Percentiles rank a stretch among this genome's conserved stretches.
These are phyloP conservation scores for Suillus tomentosus DNA, from an alignment of 768 basidiomycete genomes.

Conservation along the genomic window DNA sequence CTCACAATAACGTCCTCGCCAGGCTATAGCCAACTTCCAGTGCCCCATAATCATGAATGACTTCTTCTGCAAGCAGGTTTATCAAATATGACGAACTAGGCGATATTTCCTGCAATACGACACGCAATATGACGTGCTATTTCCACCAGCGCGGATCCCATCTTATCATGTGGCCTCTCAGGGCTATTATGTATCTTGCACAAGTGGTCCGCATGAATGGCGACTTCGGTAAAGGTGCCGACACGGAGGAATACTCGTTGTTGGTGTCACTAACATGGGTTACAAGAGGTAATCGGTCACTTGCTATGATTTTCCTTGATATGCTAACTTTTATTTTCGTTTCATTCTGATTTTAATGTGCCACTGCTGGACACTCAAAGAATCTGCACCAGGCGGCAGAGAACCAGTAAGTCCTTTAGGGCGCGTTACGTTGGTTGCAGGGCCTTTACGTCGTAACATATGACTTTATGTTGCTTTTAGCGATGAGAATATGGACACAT, in stretches of 20 bases:
- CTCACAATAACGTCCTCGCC: not conserved
- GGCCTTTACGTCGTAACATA: no score
- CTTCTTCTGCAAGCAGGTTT: not conserved
- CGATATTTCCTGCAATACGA: not conserved
- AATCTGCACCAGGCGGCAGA: not conserved
- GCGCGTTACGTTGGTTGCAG: no score
- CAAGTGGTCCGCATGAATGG: not conserved
- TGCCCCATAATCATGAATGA: not conserved
- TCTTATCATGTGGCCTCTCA: slow-evolving; percentile 2
- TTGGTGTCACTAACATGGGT: not conserved
- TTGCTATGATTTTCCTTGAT: not conserved
- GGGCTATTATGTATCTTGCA: not conserved
- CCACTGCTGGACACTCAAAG: not conserved
- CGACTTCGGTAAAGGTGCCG: not conserved
- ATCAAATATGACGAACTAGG: not conserved
- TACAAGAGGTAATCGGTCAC: not conserved
- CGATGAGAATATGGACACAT: no score
- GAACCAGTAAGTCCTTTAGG: no score
- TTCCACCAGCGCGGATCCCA: not conserved
- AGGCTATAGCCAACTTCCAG: not conserved
- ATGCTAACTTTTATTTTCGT: not conserved
- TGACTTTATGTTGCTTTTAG: no score
- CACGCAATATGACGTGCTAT: not conserved
- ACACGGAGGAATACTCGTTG: not conserved
- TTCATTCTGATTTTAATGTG: not conserved